Conservation (phyloP, 2,329 filamentous ascomycete genomes). For the Colletotrichum chrysophilum region DNA sequence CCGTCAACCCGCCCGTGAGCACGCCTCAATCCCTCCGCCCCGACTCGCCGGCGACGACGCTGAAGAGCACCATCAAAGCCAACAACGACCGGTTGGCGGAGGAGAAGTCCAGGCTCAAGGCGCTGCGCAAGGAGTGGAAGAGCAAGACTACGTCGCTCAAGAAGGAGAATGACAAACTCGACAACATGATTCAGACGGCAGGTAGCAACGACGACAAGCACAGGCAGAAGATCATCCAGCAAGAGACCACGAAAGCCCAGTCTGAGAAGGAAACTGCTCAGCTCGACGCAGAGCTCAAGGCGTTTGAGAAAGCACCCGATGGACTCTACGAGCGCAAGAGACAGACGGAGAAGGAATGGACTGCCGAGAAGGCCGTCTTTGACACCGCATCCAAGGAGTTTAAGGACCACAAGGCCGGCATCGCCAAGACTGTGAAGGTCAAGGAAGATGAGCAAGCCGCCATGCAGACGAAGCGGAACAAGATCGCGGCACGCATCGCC, state of each 20-base stretch:
- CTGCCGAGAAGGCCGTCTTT: constrained; percentile 62
- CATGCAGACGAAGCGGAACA: constrained; percentile 73
- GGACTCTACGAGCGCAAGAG: constrained; percentile 65
- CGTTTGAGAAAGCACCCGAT: constrained; percentile 67
- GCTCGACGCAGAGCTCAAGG: constrained; percentile 65
- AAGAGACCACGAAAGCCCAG: constrained; percentile 75
- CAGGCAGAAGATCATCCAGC: constrained; percentile 76
- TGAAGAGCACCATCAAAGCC: constrained; percentile 77
- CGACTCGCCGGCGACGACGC: constrained; percentile 77
- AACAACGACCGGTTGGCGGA: constrained; percentile 74
- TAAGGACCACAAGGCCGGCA: constrained; percentile 62
- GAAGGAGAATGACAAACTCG: constrained; percentile 76
- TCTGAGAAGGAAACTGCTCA: constrained; percentile 61
- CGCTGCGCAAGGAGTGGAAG: constrained; percentile 77
- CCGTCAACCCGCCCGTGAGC: constrained; percentile 36
- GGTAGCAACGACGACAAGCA: constrained; percentile 79
- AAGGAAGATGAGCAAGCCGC: constrained; percentile 69
- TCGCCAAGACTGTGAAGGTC: constrained; percentile 67
- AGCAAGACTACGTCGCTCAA: constrained; percentile 68
- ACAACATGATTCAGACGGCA: constrained; percentile 68
- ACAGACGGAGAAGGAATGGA: constrained; percentile 56
- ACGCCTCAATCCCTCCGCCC: constrained; percentile 70
- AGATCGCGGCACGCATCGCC: constrained; percentile 71
- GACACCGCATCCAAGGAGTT: constrained; percentile 61
- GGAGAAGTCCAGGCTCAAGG: constrained; percentile 72